These are phyloP conservation scores for Fusarium xylarioides DNA, from an alignment of 2,329 filamentous ascomycete species.

Conservation along the genomic window DNA sequence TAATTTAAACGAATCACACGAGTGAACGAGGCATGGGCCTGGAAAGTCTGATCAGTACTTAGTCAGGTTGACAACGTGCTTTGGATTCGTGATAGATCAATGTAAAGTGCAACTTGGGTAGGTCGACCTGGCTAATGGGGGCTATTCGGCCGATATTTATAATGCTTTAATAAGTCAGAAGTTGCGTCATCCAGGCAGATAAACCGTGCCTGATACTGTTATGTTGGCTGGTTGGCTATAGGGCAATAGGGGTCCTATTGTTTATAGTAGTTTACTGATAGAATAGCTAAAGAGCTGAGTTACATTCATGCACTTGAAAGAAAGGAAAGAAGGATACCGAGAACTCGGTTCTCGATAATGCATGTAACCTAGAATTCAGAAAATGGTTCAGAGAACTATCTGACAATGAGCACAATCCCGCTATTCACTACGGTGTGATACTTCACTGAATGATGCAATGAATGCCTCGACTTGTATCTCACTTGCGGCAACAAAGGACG, in stretches of 20 bases:
- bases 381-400: not conserved
- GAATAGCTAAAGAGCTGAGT: not conserved
- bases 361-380: too few relatives aligned
- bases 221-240: not conserved
- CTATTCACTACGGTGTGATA: conserved; percentile 34
- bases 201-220: not conserved
- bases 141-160: not conserved
- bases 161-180: not conserved
- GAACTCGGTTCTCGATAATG: not conserved
- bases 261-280: not conserved
- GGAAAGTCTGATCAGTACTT: not conserved
- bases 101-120: not conserved
- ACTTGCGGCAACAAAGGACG: not conserved
- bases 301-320: not conserved
- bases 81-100: not conserved
- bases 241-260: not conserved
- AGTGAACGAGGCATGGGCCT: not conserved
- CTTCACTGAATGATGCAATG: conserved; percentile 1
- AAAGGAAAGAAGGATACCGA: not conserved
- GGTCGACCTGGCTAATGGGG: not conserved
- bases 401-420: not conserved
- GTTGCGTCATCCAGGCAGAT: not conserved
- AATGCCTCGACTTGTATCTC: not conserved
- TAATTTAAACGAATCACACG: not conserved
- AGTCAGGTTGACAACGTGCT: not conserved